Evolutionary conservation across 495 filamentous ascomycete species (phyloP).

Genomic region (Diplogelasinospora grovesii): DNA sequence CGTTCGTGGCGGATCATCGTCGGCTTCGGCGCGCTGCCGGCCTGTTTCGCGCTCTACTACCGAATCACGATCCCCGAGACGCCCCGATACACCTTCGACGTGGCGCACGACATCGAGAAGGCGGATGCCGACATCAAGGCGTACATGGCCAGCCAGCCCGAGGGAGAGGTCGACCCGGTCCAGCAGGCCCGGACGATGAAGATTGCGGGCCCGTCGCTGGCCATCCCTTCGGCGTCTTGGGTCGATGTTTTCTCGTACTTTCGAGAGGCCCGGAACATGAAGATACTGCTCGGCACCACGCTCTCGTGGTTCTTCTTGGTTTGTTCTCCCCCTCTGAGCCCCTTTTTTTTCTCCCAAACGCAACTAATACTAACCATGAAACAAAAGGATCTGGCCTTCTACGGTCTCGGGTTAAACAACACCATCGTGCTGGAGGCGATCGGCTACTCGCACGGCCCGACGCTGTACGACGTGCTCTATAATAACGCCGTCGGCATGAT

Average conservation of each 20-base stretch:
- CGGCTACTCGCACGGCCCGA: conserved; percentile 51
- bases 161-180: conserved; percentile 40
- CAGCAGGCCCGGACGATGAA: conserved; percentile 27
- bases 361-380: too few species aligned
- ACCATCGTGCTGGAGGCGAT: conserved; percentile 61
- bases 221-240: conserved; percentile 59
- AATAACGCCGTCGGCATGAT: conserved; percentile 69
- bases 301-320: conserved; percentile 74
- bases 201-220: conserved; percentile 34
- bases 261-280: conserved; percentile 62
- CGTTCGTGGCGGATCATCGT: conserved; percentile 79
- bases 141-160: conserved; percentile 50
- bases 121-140: conserved; percentile 60
- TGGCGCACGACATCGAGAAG: conserved; percentile 60
- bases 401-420: conserved; percentile 75
- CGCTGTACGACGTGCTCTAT: conserved; percentile 59
- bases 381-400: conserved; percentile 61
- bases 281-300: conserved; percentile 69
- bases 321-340: conserved; percentile 23
- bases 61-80: conserved; percentile 78
- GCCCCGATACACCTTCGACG: conserved; percentile 72
- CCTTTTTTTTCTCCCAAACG: neutral
- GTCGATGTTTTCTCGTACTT: conserved; percentile 59
- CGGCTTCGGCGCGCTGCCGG: conserved; percentile 72
- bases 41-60: conserved; percentile 65